A percentile compares a stretch with the other conserved stretches of the same genome.
Conservation (phyloP, 129 eudicot genomes). For the Arctium minus region DNA sequence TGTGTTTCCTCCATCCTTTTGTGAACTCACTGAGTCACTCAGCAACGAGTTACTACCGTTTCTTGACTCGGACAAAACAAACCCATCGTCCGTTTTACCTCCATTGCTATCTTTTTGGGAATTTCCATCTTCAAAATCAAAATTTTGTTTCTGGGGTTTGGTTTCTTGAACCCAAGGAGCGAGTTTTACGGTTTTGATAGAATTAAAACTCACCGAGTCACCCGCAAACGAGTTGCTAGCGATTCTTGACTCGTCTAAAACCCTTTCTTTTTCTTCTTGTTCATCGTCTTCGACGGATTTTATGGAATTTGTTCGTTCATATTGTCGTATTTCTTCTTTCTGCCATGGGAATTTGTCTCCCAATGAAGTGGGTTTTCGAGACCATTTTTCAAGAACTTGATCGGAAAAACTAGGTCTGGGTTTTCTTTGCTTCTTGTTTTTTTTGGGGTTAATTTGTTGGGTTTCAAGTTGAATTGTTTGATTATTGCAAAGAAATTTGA, state of each 20-base stretch:
- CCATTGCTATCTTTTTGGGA: not conserved
- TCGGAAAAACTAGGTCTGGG: conserved; percentile 87
- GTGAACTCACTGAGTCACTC: not conserved
- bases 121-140: conserved; percentile 24
- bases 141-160: conserved; percentile 32
- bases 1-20: not conserved
- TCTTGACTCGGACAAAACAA: conserved; percentile 19
- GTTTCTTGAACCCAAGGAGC: conserved; percentile 76
- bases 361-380: conserved; percentile 42
- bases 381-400: conserved; percentile 85
- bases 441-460: conserved; percentile 24
- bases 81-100: conserved; percentile 14
- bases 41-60: not conserved
- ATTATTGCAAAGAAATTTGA: conserved; percentile 5
- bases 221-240: conserved; percentile 19
- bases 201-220: conserved; percentile 29
- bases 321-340: conserved; percentile 13
- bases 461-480: conserved; percentile 38
- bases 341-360: conserved; percentile 77
- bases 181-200: conserved; percentile 8
- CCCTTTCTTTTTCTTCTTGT: conserved; percentile 14
- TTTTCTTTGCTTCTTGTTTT: conserved; percentile 60
- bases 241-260: conserved; percentile 27
- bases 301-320: not conserved
- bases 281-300: not conserved